phyloP scores from a whole-genome alignment of 1,284 basidiomycete genomes.

The Wolfiporia cocos region DNA sequence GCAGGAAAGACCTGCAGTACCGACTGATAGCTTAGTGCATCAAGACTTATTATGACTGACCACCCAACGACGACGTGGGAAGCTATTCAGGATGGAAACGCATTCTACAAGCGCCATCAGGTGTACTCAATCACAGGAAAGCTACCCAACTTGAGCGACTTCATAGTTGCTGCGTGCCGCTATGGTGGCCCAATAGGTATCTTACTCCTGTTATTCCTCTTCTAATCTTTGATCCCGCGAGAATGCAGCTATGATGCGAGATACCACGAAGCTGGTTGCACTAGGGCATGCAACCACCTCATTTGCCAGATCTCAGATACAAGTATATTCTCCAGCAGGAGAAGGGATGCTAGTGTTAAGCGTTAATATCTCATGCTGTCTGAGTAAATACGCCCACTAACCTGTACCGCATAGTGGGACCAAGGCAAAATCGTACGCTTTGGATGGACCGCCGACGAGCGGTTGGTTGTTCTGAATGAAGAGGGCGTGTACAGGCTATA shows the following conservation, averaged over 20 bases:
- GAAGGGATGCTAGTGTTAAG: constrained; percentile 60
- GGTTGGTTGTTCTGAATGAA: constrained; percentile 83
- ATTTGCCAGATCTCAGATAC: constrained; percentile 71
- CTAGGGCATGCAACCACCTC: constrained; percentile 57
- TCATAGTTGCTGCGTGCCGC: constrained; percentile 74
- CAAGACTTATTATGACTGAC: too few species aligned
- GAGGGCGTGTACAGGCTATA: constrained; percentile 91
- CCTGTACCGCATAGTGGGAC: constrained; percentile 61
- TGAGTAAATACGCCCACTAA: constrained; percentile 15
- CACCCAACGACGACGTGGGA: constrained; percentile 78
- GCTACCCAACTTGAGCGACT: constrained; percentile 76
- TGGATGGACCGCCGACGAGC: constrained; percentile 80
- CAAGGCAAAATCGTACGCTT: constrained; percentile 75
- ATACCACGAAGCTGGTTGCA: constrained; percentile 77
- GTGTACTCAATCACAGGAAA: constrained; percentile 83
- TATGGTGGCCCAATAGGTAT: constrained; percentile 87
- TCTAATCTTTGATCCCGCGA: neutral
- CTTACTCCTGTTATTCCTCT: neutral
- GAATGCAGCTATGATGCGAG: constrained; percentile 76
- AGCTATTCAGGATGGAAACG: constrained; percentile 72
- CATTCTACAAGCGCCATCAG: constrained; percentile 76
- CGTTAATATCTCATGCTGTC: constrained; percentile 45
- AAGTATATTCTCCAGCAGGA: constrained; percentile 71
- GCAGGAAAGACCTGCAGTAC: too few species aligned
- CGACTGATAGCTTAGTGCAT: too few species aligned